These are phyloP conservation scores for Colletotrichum simmondsii DNA, from an alignment of 2,329 filamentous ascomycete genomes.

Conservation along the genomic window DNA sequence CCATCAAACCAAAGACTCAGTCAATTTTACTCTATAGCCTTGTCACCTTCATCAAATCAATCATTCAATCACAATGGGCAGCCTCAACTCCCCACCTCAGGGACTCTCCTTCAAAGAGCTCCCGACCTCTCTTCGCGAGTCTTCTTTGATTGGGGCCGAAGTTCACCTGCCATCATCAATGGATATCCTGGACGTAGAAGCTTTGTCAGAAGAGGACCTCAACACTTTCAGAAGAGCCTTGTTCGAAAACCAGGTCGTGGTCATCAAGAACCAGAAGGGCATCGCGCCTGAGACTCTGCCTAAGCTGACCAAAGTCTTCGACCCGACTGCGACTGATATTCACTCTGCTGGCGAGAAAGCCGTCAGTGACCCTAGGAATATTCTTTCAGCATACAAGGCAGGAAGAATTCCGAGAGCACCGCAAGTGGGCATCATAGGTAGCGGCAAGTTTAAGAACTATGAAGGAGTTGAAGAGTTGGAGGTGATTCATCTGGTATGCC, in stretches of 20 bases:
- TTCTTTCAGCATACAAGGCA: neutral
- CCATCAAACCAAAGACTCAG: neutral
- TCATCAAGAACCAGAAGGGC: neutral
- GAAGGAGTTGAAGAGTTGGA: neutral
- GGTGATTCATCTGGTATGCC: neutral
- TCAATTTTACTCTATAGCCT: neutral
- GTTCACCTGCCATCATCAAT: neutral
- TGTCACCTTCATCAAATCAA: neutral
- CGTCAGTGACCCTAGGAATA: neutral
- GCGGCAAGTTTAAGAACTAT: neutral
- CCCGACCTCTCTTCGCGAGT: neutral
- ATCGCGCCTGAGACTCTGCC: neutral
- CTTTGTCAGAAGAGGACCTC: neutral
- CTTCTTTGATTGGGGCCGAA: neutral
- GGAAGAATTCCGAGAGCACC: neutral
- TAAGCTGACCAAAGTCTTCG: neutral
- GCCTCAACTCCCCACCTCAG: neutral
- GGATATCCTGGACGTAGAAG: neutral
- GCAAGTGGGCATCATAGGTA: neutral
- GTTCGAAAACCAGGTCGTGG: neutral
- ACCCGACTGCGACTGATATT: neutral
- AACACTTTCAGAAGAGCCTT: neutral
- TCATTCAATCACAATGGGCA: neutral
- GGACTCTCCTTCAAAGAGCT: neutral
- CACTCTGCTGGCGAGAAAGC: neutral